phyloP scores from a whole-genome alignment of 805 yeast genomes.

The Saturnispora mendoncae region DNA sequence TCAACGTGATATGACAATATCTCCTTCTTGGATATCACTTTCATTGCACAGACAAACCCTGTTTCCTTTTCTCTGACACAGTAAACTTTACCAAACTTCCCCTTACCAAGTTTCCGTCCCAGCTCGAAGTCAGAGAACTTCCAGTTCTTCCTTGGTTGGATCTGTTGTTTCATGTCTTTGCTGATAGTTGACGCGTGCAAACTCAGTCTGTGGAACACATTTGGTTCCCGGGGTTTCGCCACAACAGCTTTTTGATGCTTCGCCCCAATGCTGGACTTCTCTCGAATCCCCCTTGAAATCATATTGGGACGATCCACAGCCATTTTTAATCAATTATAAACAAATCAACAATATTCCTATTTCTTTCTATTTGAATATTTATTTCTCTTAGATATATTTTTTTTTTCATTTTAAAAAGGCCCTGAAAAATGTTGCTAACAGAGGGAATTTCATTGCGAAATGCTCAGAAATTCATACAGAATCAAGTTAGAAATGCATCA shows the following conservation, averaged over 20 bases:
- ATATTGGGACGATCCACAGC: conserved; percentile 4
- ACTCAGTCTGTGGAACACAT: conserved; percentile 13
- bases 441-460: background rate
- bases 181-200: conserved; percentile 7
- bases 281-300: conserved; percentile 1
- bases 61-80: conserved; percentile 70
- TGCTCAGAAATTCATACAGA: background rate
- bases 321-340: background rate
- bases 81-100: conserved; percentile 88
- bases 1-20: conserved; percentile 67
- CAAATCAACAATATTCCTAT: background rate
- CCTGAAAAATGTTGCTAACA: background rate
- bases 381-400: background rate
- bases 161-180: background rate
- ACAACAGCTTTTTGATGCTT: background rate
- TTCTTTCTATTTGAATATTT: background rate
- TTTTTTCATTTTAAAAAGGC: too few relatives aligned
- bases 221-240: conserved; percentile 3
- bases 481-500: conserved; percentile 1
- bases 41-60: conserved; percentile 81
- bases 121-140: conserved; percentile 60
- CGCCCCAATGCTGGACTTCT: background rate
- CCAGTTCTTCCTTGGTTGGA: conserved; percentile 17
- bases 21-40: conserved; percentile 83
- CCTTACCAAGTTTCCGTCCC: conserved; percentile 83